Evolutionary conservation across 2,329 filamentous ascomycete species (phyloP).

Genomic region (Aureobasidium musti): DNA sequence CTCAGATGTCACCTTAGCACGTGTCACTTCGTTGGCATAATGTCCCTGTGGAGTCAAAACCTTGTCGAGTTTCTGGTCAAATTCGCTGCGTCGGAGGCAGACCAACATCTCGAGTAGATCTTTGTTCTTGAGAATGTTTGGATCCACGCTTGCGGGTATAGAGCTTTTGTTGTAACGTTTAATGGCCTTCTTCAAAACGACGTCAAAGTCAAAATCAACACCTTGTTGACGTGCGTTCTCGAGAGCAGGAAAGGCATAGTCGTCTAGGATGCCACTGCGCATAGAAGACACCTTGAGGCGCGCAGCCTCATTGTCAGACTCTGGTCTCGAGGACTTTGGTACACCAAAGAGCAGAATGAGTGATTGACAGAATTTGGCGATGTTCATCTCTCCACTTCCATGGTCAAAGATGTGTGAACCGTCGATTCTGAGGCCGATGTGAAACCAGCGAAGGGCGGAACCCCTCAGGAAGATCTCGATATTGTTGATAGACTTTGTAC

Average conservation of each 20-base stretch:
- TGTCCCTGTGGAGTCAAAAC: neutral
- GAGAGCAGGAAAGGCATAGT: constrained; percentile 14
- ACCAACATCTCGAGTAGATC: neutral
- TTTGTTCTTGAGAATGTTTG: neutral
- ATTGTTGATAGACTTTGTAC: constrained; percentile 9
- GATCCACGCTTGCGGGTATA: neutral
- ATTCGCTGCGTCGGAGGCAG: neutral
- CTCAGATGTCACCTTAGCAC: neutral
- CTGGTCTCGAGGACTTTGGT: neutral
- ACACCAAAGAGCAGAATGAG: constrained; percentile 1
- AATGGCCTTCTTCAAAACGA: neutral
- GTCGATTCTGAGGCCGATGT: neutral
- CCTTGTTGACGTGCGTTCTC: neutral
- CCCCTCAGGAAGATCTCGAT: constrained; percentile 14
- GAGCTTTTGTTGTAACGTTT: neutral
- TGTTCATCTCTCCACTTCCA: neutral
- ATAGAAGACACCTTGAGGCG: neutral
- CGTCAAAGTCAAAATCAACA: neutral
- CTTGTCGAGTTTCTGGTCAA: neutral
- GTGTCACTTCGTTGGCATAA: too few relatives aligned
- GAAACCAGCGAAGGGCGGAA: constrained; percentile 14
- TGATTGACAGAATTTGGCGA: constrained; percentile 8
- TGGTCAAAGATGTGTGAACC: constrained; percentile 5
- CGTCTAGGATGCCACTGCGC: constrained; percentile 9
- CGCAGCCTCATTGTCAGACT: neutral